Evolutionary conservation across 257 asterid genomes (phyloP), one percentile per base, ranked within the genome.

Genomic region (Solanum neorickii): DNA sequence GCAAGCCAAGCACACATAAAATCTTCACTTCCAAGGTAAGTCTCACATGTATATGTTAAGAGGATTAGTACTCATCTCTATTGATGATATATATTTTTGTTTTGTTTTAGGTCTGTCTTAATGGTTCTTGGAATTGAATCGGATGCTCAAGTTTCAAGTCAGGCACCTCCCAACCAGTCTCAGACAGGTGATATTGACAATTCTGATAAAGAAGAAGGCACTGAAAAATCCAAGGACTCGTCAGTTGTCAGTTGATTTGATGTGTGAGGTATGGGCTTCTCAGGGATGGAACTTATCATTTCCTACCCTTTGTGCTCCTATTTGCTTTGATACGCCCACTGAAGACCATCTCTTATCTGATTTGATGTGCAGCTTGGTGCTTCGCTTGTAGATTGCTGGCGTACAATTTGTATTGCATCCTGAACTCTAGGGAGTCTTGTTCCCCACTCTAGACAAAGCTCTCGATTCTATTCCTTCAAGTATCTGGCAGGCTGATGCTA

Each of bases 1-100:
- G 98, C 98, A 88, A 92, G 92, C 92, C 98, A 97, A 90, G 94
- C 93, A 39, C 93, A 91, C 91, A 92, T 97, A 87, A 93, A 91
- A 90, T 91, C 99, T 69, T 92, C 98, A 8, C 98, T 97, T 87
- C 98, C 99, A 87, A 97, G 99, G 99, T 96, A 83, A 66, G 65
- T 41, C 78, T 47, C 52, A 31, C n/a, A 83, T n/a, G 75, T 27
- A 44, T 65, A 72, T 82, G 33, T 86, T 37, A 72, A 82, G 49
- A 23, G 27, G 68, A 86, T 42, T 73, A 86, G 15, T 84, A 73
- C 25, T 23, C 75, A 59, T 86, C 31, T 80, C 86, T 78, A 44
- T 88, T 47, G 35, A 20, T 44, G 31, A 88, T 74, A 12, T 87
- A 46, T 87, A 49, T 56, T 42, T 69, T 56, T 87, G 31, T 83